These are phyloP conservation scores for Salix viminalis DNA, from an alignment of 345 rosid genomes.

Conservation along the genomic window DNA sequence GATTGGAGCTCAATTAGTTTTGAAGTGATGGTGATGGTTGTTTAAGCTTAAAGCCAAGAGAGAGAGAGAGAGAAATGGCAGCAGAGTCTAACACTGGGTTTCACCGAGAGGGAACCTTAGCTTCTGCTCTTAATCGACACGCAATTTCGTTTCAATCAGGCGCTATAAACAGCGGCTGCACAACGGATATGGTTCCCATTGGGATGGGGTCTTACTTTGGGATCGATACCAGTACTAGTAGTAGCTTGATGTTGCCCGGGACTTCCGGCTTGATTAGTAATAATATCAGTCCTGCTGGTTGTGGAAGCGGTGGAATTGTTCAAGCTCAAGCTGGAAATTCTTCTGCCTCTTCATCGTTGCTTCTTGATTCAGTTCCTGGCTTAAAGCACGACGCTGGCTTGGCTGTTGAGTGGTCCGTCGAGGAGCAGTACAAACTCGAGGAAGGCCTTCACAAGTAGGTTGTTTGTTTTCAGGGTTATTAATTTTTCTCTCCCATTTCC, in stretches of 20 bases:
- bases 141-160: slow-evolving; percentile 53
- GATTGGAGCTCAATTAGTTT: not conserved
- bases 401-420: slow-evolving; percentile 75
- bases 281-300: not conserved
- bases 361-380: slow-evolving; percentile 54
- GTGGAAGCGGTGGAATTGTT: slow-evolving; percentile 13
- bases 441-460: slow-evolving; percentile 68
- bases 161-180: slow-evolving; percentile 23
- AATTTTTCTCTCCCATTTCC: not conserved
- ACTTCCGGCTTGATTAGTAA: slow-evolving; percentile 32
- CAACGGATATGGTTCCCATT: slow-evolving; percentile 52
- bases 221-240: slow-evolving; percentile 9
- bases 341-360: slow-evolving; percentile 42
- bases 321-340: slow-evolving; percentile 16
- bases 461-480: not conserved
- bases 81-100: slow-evolving; percentile 57
- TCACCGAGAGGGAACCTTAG: slow-evolving; percentile 28
- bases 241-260: slow-evolving; percentile 32
- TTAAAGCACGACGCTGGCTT: slow-evolving; percentile 52
- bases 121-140: slow-evolving; percentile 38
- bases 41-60: not conserved
- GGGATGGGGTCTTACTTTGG: slow-evolving; percentile 48
- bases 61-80: slow-evolving; percentile 39
- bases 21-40: not conserved
- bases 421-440: slow-evolving; percentile 68